Evolutionary conservation across 768 basidiomycete genomes (phyloP).

Genomic region (Amyloporia xantha): DNA sequence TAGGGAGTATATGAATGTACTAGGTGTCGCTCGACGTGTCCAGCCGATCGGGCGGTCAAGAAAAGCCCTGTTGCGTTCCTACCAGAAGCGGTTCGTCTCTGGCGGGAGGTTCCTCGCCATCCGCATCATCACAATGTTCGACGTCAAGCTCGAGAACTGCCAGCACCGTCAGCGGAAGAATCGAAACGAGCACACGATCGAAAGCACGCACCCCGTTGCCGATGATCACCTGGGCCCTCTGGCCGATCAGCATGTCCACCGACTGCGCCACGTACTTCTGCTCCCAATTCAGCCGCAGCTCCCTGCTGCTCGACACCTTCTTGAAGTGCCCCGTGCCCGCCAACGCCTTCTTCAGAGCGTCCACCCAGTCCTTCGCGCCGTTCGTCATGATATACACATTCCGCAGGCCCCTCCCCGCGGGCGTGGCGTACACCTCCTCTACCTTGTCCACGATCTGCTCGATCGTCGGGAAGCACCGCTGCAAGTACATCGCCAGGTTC

Average conservation of each 20-base stretch:
- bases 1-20: neutral
- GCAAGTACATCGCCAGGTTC: constrained; percentile 25
- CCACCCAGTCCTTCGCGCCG: constrained; percentile 33
- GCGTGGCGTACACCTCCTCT: constrained; percentile 21
- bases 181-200: neutral
- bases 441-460: constrained; percentile 35
- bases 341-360: constrained; percentile 30
- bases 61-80: constrained; percentile 3
- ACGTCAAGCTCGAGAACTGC: constrained; percentile 45
- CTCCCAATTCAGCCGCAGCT: constrained; percentile 35
- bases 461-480: constrained; percentile 36
- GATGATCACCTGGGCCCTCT: constrained; percentile 40
- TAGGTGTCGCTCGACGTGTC: no score
- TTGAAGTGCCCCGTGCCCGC: constrained; percentile 26
- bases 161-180: neutral
- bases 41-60: neutral
- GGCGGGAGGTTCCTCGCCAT: constrained; percentile 25
- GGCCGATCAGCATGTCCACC: constrained; percentile 43
- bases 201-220: constrained; percentile 42
- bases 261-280: constrained; percentile 39
- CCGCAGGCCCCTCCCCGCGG: constrained; percentile 8
- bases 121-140: constrained; percentile 43
- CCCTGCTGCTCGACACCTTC: constrained; percentile 28
- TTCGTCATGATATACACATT: constrained; percentile 33
- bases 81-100: constrained; percentile 1